Percentiles rank a stretch among this genome's conserved stretches.
phyloP scores from a whole-genome alignment of 2,329 filamentous ascomycete species.

The Fusarium odoratissimum region DNA sequence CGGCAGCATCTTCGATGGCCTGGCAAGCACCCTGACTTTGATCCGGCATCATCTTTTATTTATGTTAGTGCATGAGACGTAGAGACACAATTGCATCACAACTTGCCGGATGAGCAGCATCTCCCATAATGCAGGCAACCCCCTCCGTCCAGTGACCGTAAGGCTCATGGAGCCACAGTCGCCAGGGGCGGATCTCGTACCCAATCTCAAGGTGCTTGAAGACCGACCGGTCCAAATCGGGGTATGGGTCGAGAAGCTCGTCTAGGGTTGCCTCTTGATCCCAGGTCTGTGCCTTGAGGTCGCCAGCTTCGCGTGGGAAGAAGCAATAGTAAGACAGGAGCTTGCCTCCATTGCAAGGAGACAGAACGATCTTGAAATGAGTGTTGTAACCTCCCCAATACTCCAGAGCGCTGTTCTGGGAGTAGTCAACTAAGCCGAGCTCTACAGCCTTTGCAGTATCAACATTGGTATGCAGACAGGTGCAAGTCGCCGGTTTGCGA shows the following conservation, averaged over 20 bases:
- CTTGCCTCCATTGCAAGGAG: slow-evolving; percentile 1
- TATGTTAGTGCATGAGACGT: background rate
- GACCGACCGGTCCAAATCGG: background rate
- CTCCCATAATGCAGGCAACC: slow-evolving; percentile 2
- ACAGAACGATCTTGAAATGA: slow-evolving; percentile 1
- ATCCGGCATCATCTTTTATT: background rate
- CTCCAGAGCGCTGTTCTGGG: background rate
- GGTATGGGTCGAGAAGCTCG: background rate
- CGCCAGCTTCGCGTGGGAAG: background rate
- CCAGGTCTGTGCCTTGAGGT: background rate
- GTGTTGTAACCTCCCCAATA: slow-evolving; percentile 1
- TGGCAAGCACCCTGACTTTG: slow-evolving; percentile 3
- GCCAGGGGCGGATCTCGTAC: background rate
- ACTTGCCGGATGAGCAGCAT: background rate
- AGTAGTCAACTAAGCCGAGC: background rate
- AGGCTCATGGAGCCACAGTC: background rate
- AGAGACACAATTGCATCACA: fast-evolving
- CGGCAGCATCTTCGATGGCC: background rate
- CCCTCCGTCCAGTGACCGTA: background rate
- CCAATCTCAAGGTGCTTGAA: background rate
- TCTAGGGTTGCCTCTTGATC: background rate
- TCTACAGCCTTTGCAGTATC: background rate
- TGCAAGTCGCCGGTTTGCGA: background rate
- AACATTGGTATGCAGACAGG: background rate
- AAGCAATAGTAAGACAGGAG: slow-evolving; percentile 7